These are phyloP conservation scores for Rhizopus delemar DNA, from an alignment of 371 early-diverging fungal species.

Conservation along the genomic window DNA sequence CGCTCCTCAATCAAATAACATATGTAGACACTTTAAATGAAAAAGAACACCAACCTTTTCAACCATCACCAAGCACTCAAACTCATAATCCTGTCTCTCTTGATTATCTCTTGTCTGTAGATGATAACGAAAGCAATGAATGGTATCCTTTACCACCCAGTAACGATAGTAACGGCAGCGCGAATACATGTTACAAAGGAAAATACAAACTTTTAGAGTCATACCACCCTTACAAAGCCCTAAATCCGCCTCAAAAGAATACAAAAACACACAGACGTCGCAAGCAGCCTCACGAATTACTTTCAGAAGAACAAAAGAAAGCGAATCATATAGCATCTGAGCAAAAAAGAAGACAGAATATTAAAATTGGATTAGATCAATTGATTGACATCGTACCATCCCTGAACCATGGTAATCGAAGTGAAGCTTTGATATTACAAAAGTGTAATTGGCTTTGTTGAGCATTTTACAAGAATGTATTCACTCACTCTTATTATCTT, in stretches of 20 bases:
- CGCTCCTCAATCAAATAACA: too few species aligned
- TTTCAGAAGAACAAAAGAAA: conserved; percentile 83
- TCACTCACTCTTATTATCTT: neutral
- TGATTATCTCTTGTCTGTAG: too few species aligned
- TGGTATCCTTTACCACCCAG: neutral
- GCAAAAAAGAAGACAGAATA: conserved; percentile 81
- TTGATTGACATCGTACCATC: conserved; percentile 75
- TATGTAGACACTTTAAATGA: too few species aligned
- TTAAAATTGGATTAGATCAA: conserved; percentile 74
- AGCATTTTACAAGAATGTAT: neutral
- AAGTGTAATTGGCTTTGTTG: conserved; percentile 33
- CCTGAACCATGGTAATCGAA: conserved; percentile 53
- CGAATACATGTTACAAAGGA: neutral
- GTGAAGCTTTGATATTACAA: conserved; percentile 52
- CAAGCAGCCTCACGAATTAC: conserved; percentile 56
- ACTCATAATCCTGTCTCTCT: too few species aligned
- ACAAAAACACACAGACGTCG: conserved; percentile 22
- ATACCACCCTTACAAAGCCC: neutral
- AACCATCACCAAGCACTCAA: too few species aligned
- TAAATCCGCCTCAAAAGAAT: neutral
- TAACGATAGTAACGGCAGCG: neutral
- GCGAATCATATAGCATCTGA: conserved; percentile 90
- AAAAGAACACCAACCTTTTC: too few species aligned
- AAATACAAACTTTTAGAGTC: neutral
- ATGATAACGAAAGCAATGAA: too few species aligned